Evolutionary conservation across 169 alveolate species (phyloP).

Genomic region (Plasmodium chabaudi): DNA sequence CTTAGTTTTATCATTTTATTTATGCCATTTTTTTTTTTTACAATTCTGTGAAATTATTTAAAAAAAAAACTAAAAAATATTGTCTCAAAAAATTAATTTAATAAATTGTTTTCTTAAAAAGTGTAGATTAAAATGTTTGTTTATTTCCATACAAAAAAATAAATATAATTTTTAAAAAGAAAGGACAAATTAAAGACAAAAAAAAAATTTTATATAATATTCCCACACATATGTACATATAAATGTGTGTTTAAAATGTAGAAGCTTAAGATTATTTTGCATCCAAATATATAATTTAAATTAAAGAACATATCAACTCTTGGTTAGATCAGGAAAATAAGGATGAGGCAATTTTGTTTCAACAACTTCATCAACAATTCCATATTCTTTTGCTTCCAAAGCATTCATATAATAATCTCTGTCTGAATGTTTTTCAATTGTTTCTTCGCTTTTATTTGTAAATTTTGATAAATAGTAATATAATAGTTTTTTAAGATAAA

Average conservation of each 20-base stretch:
- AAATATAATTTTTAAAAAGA: too few species aligned
- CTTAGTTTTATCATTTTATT: too few species aligned
- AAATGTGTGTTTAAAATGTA: too few species aligned
- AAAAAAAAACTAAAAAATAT: background rate
- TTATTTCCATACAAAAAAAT: too few species aligned
- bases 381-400: constrained; percentile 87
- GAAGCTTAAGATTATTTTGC: too few species aligned
- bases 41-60: too few species aligned
- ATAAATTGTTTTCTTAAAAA: constrained; percentile 7
- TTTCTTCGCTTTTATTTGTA: constrained; percentile 84
- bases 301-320: too few species aligned
- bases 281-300: too few species aligned
- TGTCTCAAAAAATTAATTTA: constrained; percentile 4
- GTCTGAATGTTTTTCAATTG: constrained; percentile 85
- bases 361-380: constrained; percentile 86
- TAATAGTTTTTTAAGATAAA: constrained; percentile 85
- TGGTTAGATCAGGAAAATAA: constrained; percentile 7
- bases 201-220: too few species aligned
- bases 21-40: too few species aligned
- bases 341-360: constrained; percentile 72
- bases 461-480: constrained; percentile 85
- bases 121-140: background rate
- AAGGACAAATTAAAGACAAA: too few species aligned
- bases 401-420: constrained; percentile 91
- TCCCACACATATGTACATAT: too few species aligned